Evolutionary conservation across 805 yeast genomes (phyloP), one percentile per base, ranked within the genome.

Genomic region (Saccharomycopsis sp.): DNA sequence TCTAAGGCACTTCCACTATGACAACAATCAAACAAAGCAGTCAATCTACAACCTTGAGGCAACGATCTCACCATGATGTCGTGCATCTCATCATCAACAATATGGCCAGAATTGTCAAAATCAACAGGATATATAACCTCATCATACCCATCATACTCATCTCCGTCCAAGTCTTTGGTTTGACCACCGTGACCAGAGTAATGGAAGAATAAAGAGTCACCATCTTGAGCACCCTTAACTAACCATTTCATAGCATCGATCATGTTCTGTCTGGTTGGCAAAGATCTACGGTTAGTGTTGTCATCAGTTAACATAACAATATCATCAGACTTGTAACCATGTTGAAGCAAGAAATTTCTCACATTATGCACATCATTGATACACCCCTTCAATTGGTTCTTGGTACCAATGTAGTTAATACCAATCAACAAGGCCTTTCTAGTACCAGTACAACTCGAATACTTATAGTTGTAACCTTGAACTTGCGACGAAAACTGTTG

Each of bases 141-240:
- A 66, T 84, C 88, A 62, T 71, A 78, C 1, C 86, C 87, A 62
- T 81, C 84, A 52, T 77, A 84, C 64, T 84, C 88, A 63, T 83
- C 87, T 44, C 87, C 87, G 61, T 80, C 76, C 35, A 69, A 64
- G 68, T 86, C 90, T 54, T 73, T 72, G 25, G 81, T 81, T 64
- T 81, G 81, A 7, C 89, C 88, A 35, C 92, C 92, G 65, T 86
- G 92, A 23, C 92, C 89, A 0, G 89, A 83, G 67, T 82, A 85
- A 67, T 86, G 92, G 76, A 86, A 81, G 58, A 86, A 82, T 54
- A 86, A 69, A 3, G 87, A 78, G 69, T 86, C 92, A 64, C 86
- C 85, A 22, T 87, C 81, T 61, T 71, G 73, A 0, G 90, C 89
- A 57, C 75, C 85, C 14, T 72, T 69, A n/a, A 84, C 89, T 14